Evolutionary conservation across 2,329 filamentous ascomycete genomes (phyloP).

Genomic region (Epichloe elymi): DNA sequence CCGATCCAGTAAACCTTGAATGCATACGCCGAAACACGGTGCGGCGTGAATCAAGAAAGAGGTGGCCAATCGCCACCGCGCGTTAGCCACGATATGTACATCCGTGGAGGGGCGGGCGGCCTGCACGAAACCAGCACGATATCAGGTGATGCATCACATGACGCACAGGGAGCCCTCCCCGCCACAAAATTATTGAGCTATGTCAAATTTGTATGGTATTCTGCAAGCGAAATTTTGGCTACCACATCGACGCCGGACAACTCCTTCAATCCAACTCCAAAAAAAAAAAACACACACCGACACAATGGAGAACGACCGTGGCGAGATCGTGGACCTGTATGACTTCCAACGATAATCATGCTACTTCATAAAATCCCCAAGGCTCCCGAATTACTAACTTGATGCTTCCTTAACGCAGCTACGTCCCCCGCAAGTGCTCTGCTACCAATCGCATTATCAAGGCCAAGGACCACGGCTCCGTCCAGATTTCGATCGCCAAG

Average conservation of each 20-base stretch:
- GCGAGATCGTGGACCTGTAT: slow-evolving; percentile 98
- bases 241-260: slow-evolving; percentile 18
- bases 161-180: slow-evolving; percentile 22
- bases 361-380: background rate
- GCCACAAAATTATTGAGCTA: slow-evolving; percentile 22
- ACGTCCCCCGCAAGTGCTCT: slow-evolving; percentile 98
- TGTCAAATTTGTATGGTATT: slow-evolving; percentile 21
- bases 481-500: slow-evolving; percentile 94
- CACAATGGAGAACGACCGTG: slow-evolving; percentile 99
- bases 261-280: slow-evolving; percentile 9
- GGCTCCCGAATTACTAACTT: slow-evolving; percentile 15
- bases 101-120: background rate
- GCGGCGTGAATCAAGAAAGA: background rate
- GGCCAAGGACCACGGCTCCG: slow-evolving; percentile 98
- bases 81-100: background rate
- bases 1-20: background rate
- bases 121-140: slow-evolving; percentile 17
- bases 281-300: slow-evolving; percentile 22
- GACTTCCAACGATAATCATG: slow-evolving; percentile 21
- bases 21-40: background rate
- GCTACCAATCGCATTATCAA: slow-evolving; percentile 99
- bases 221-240: slow-evolving; percentile 17
- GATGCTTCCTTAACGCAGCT: slow-evolving; percentile 37
- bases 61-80: background rate
- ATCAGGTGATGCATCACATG: slow-evolving; percentile 23